Conservation (phyloP, 306 rosid species). For the Oemleria cerasiformis region DNA sequence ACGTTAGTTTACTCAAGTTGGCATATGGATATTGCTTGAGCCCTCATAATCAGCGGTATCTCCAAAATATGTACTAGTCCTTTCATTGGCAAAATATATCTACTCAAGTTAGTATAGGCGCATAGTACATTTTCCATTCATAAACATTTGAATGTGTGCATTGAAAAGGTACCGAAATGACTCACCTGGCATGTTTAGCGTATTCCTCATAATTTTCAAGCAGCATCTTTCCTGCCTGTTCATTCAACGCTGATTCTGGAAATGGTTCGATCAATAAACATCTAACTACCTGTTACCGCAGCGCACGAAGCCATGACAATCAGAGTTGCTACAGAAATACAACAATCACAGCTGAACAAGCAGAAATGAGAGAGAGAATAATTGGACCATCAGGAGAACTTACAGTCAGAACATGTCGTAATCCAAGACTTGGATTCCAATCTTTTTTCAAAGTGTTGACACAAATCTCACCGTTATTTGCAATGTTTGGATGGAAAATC, state of each 20-base stretch:
- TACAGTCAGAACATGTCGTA: slow-evolving; percentile 88
- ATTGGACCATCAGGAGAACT: slow-evolving; percentile 25
- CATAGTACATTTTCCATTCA: neutral
- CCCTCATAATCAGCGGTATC: too few species aligned
- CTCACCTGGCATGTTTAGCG: slow-evolving; percentile 97
- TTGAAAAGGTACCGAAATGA: neutral
- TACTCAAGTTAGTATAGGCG: too few species aligned
- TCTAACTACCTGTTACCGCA: slow-evolving; percentile 77
- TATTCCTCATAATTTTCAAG: slow-evolving; percentile 94
- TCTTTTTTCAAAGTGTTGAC: slow-evolving; percentile 95
- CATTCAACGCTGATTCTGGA: slow-evolving; percentile 97
- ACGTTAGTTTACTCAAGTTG: neutral
- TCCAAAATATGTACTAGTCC: too few species aligned
- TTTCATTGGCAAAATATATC: too few species aligned
- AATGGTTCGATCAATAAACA: slow-evolving; percentile 98
- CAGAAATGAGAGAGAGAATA: neutral
- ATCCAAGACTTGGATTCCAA: slow-evolving; percentile 96
- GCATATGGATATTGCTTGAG: neutral
- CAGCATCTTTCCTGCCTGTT: slow-evolving; percentile 90
- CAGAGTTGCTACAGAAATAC: slow-evolving; percentile 15
- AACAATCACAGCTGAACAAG: slow-evolving; percentile 8
- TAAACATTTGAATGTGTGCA: neutral
- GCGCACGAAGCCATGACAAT: slow-evolving; percentile 8
- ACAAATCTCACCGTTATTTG: slow-evolving; percentile 91
- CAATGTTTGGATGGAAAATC: slow-evolving; percentile 93